A percentile compares a stretch with the other conserved stretches of the same genome.
Conservation (phyloP, 352 stramenopile genomes). For the Pythium volutum region DNA sequence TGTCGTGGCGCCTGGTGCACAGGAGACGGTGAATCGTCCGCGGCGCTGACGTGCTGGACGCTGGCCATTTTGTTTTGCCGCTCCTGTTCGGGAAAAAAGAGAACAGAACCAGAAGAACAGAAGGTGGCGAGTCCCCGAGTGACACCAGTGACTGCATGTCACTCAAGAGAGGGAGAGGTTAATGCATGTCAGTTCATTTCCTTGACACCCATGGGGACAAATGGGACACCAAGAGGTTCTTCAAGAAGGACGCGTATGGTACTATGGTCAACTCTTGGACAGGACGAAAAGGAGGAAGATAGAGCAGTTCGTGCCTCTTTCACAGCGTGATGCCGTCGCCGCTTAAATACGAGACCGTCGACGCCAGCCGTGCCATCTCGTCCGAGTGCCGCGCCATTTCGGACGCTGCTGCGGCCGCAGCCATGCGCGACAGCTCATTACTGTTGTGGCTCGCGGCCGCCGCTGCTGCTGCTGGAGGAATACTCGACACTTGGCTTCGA, state of each 20-base stretch:
- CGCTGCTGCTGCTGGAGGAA: slow-evolving; percentile 10
- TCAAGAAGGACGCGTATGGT: too few relatives aligned
- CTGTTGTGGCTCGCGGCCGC: slow-evolving; percentile 22
- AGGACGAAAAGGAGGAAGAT: too few relatives aligned
- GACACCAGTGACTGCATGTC: background rate
- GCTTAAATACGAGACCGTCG: slow-evolving; percentile 67
- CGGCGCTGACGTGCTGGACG: background rate
- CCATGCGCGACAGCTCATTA: slow-evolving; percentile 19
- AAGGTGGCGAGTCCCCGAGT: background rate
- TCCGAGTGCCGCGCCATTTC: slow-evolving; percentile 55
- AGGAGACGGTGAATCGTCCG: slow-evolving; percentile 3
- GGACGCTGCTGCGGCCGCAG: slow-evolving; percentile 11
- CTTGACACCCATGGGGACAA: too few relatives aligned
- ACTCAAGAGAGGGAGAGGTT: background rate
- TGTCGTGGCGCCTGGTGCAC: slow-evolving; percentile 1
- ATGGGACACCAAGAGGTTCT: too few relatives aligned
- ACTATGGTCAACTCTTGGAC: too few relatives aligned
- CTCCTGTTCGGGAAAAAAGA: background rate
- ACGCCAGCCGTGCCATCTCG: slow-evolving; percentile 53
- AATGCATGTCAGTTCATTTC: slow-evolving; percentile 2
- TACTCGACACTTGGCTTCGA: slow-evolving; percentile 4
- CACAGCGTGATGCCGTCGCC: slow-evolving; percentile 60
- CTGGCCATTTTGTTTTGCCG: slow-evolving; percentile 17
- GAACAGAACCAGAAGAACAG: background rate
- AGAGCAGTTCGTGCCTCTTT: background rate